phyloP scores from a whole-genome alignment of 1,284 basidiomycete genomes.

The Hemileia vastatrix region DNA sequence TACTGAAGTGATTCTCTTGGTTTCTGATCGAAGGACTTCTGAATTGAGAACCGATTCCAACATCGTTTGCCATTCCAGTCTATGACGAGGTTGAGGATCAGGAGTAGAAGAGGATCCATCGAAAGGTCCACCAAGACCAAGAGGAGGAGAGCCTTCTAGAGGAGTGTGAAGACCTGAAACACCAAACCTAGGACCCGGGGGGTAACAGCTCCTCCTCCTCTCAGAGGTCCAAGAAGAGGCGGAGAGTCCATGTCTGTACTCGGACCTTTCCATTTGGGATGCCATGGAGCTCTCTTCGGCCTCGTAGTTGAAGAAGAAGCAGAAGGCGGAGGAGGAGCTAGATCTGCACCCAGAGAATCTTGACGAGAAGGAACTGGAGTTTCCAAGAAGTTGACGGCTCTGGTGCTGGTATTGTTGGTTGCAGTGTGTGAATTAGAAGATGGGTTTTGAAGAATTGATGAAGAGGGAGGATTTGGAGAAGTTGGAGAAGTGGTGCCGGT shows the following conservation, averaged over 20 bases:
- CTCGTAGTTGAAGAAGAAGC: background rate
- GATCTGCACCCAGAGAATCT: background rate
- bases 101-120: background rate
- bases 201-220: background rate
- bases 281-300: background rate
- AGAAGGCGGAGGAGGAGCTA: background rate
- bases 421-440: background rate
- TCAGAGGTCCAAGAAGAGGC: background rate
- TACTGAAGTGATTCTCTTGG: conserved; percentile 72
- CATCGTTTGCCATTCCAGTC: conserved; percentile 89
- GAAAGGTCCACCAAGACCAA: background rate
- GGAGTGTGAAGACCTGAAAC: background rate
- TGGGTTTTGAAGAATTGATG: background rate
- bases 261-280: background rate
- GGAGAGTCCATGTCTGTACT: background rate
- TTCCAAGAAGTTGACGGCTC: background rate
- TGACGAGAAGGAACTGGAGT: background rate
- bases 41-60: conserved; percentile 80
- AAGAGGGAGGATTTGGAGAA: background rate
- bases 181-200: background rate
- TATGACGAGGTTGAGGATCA: conserved; percentile 11
- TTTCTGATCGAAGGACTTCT: conserved; percentile 84
- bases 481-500: background rate
- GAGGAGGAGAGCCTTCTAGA: background rate
- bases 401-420: background rate